These are phyloP conservation scores for Eucommia ulmoides DNA, from an alignment of 257 asterid genomes.

Conservation along the genomic window DNA sequence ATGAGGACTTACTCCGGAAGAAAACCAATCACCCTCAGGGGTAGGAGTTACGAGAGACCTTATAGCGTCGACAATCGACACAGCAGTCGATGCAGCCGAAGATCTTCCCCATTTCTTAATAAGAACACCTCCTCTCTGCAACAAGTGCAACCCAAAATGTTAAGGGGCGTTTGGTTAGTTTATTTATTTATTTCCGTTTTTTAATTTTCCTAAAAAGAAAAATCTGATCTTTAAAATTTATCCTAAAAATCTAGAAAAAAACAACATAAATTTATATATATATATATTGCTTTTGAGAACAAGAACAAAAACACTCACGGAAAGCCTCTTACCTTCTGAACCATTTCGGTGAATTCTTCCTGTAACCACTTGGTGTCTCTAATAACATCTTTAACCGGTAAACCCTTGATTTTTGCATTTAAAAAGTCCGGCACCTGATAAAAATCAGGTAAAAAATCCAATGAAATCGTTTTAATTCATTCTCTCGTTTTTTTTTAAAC, in stretches of 20 bases:
- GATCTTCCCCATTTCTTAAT: slow-evolving; percentile 99
- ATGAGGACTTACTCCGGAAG: slow-evolving; percentile 79
- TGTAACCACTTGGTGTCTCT: slow-evolving; percentile 82
- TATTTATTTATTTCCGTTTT: too few relatives aligned
- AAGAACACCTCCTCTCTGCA: slow-evolving; percentile 92
- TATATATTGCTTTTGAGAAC: too few relatives aligned
- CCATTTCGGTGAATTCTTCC: slow-evolving; percentile 79
- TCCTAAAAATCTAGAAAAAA: too few relatives aligned
- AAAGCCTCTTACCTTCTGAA: slow-evolving; percentile 76
- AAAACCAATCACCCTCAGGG: slow-evolving; percentile 94
- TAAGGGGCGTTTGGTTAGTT: too few relatives aligned
- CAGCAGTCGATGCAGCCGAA: slow-evolving; percentile 97
- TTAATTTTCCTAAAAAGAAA: too few relatives aligned
- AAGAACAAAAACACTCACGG: too few relatives aligned
- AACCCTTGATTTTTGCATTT: slow-evolving; percentile 73
- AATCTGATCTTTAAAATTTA: too few relatives aligned
- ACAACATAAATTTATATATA: too few relatives aligned
- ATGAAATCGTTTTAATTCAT: too few relatives aligned
- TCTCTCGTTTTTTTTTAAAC: too few relatives aligned
- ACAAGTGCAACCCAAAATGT: too few relatives aligned
- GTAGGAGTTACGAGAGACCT: slow-evolving; percentile 90
- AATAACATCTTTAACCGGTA: slow-evolving; percentile 76
- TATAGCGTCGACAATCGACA: slow-evolving; percentile 77
- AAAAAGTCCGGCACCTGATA: slow-evolving; percentile 87
- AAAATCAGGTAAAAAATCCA: too few relatives aligned